Base-by-base conservation (phyloP, 2,329 filamentous ascomycete genomes). In the Colletotrichum kahawae region DNA sequence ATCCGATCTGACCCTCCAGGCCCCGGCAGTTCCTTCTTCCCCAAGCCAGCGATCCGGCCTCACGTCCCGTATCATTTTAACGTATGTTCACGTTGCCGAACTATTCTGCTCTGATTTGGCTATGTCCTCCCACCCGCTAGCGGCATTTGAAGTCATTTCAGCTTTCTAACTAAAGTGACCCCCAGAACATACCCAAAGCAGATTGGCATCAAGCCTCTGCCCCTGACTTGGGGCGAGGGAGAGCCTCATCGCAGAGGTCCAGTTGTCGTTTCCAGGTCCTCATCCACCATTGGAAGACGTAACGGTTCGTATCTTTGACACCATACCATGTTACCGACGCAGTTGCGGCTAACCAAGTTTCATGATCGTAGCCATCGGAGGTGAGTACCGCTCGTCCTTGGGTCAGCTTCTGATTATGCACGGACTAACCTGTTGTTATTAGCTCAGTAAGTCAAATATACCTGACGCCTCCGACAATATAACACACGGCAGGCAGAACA, bases 181-280 rank as follows among this genome's bases (percentile, higher is more conserved):
- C 14, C 27, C 54, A 92, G 90, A 66, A 98, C 96, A 7, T 98
- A 98, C 84, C 96, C 96, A 33, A 95, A 95, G 79, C 96, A 98
- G 85, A 95, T 95, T 78, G 96, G 96, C 77, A 96, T 98, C 84
- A 95, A 98, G 78, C 96, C 96, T n/a, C 87, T 98, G 67, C 91
- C 92, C 27, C 92, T 98, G 89, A 90, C 94, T 79, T 98, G 96
- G 96, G 96, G 96, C 66, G 92, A 95, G 70, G 86, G 90, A 70
- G 94, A 98, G 82, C 92, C 95, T 51, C 84, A 89, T 73, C 88
- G 92, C 80, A 92, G 96, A 84, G 97, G 96, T 2, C 96, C 96
- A 6, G 94, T 98, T 65, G 93, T 98, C 67, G 96, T 98, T 57
- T 97, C 94, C 31, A 91, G 95, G 79, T 90, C 92, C 75, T 87